Evolutionary conservation across 2,329 filamentous ascomycete species (phyloP).

Genomic region (Cladosporium phlei): DNA sequence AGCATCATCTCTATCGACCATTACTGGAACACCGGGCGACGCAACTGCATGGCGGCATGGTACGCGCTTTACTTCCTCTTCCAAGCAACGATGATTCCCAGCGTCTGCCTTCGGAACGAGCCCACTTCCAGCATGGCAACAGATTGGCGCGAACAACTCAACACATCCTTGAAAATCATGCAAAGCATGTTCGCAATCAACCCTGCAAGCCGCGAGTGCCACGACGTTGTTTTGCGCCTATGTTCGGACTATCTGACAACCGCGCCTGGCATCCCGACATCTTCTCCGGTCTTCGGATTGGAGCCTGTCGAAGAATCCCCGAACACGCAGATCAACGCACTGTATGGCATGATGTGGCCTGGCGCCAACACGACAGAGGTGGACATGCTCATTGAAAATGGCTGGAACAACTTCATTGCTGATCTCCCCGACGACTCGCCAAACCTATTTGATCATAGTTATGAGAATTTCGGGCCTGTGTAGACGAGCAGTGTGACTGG

Average conservation of each 20-base stretch:
- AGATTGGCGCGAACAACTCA: slow-evolving; percentile 42
- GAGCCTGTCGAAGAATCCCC: slow-evolving; percentile 34
- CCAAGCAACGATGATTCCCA: slow-evolving; percentile 47
- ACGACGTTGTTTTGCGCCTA: slow-evolving; percentile 39
- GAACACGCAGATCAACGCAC: slow-evolving; percentile 41
- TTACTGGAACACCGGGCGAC: slow-evolving; percentile 37
- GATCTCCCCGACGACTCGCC: slow-evolving; percentile 16
- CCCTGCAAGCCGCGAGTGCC: slow-evolving; percentile 40
- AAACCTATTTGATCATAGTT: neutral
- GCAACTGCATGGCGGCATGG: slow-evolving; percentile 41
- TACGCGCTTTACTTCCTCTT: slow-evolving; percentile 49
- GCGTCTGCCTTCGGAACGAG: slow-evolving; percentile 44
- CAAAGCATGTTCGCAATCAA: slow-evolving; percentile 37
- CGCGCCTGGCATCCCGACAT: neutral
- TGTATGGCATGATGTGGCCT: slow-evolving; percentile 47
- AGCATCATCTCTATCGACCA: slow-evolving; percentile 38
- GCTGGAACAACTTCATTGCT: slow-evolving; percentile 18
- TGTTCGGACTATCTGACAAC: slow-evolving; percentile 35
- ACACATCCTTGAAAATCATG: slow-evolving; percentile 35
- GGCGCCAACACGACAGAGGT: slow-evolving; percentile 27
- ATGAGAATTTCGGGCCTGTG: slow-evolving; percentile 1
- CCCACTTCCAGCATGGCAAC: slow-evolving; percentile 34
- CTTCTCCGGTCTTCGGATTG: neutral
- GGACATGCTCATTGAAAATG: slow-evolving; percentile 22
- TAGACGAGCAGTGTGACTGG: too few relatives aligned